These are phyloP conservation scores for Picea mariana DNA, from an alignment of 83 land plant genomes.

Conservation along the genomic window DNA sequence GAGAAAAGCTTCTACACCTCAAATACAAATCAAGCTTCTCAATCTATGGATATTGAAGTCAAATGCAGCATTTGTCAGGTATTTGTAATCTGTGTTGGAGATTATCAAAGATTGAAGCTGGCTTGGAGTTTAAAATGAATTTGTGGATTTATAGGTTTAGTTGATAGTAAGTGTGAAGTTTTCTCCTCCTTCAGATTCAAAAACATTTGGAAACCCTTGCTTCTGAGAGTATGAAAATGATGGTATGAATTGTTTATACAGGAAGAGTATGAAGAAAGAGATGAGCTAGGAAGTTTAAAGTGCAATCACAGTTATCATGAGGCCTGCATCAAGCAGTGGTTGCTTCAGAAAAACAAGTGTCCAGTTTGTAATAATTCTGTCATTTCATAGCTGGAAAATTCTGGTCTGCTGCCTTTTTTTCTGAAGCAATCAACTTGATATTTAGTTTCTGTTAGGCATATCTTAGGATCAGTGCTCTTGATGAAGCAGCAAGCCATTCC, in stretches of 20 bases:
- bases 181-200: slow-evolving; percentile 8
- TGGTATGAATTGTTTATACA: slow-evolving; percentile 28
- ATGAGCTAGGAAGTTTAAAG: slow-evolving; percentile 50
- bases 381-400: background rate
- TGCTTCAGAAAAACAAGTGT: slow-evolving; percentile 52
- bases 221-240: background rate
- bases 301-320: slow-evolving; percentile 60
- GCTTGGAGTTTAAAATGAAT: background rate
- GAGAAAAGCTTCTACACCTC: slow-evolving; percentile 24
- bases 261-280: slow-evolving; percentile 58
- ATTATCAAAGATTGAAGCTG: background rate
- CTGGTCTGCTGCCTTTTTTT: background rate
- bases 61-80: slow-evolving; percentile 65
- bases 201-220: background rate
- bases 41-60: slow-evolving; percentile 31
- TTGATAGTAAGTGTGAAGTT: background rate
- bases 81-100: background rate
- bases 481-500: too few relatives aligned
- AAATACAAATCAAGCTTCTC: slow-evolving; percentile 18
- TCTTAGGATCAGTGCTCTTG: too few relatives aligned
- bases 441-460: too few relatives aligned
- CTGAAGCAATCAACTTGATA: too few relatives aligned
- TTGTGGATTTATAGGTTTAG: background rate
- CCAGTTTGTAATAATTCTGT: slow-evolving; percentile 61
- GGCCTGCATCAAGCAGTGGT: slow-evolving; percentile 65